Conservation (phyloP, 345 rosid genomes). For the Acer campestre region DNA sequence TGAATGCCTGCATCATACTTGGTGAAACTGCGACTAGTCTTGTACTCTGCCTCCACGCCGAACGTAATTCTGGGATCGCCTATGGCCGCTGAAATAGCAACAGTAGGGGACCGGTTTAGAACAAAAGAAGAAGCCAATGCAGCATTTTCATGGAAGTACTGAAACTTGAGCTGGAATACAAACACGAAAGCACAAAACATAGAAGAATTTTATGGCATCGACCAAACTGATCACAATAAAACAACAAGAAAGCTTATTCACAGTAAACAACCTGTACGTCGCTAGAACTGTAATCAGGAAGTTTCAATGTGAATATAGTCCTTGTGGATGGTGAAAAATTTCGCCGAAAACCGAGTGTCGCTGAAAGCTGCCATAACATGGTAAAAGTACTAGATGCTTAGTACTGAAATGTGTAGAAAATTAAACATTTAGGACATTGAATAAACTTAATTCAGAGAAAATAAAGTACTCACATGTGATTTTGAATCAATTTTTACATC, state of each 20-base stretch:
- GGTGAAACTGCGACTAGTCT: conserved; percentile 8
- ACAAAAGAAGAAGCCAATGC: conserved; percentile 11
- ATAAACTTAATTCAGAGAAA: not conserved
- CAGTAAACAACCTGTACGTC: not conserved
- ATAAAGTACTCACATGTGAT: conserved; percentile 4
- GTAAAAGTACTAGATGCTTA: not conserved
- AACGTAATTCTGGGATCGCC: conserved; percentile 19
- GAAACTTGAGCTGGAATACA: conserved; percentile 13
- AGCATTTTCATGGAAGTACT: conserved; percentile 12
- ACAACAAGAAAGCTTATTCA: too few relatives aligned
- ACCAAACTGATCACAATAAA: too few relatives aligned
- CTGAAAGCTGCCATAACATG: conserved; percentile 8
- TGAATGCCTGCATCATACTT: conserved; percentile 17
- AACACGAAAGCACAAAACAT: not conserved
- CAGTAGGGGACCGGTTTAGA: conserved; percentile 18
- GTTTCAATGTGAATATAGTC: conserved; percentile 2
- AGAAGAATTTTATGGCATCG: too few relatives aligned
- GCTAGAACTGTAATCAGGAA: conserved; percentile 15
- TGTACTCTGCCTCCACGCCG: conserved; percentile 19
- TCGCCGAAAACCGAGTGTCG: not conserved
- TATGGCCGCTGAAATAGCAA: conserved; percentile 16
- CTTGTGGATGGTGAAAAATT: not conserved
- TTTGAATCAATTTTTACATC: conserved; percentile 5
- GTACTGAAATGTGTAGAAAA: not conserved
- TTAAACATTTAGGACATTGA: not conserved